Conservation (phyloP, 371 early-diverging fungal genomes). For the Mortierella sp. region DNA sequence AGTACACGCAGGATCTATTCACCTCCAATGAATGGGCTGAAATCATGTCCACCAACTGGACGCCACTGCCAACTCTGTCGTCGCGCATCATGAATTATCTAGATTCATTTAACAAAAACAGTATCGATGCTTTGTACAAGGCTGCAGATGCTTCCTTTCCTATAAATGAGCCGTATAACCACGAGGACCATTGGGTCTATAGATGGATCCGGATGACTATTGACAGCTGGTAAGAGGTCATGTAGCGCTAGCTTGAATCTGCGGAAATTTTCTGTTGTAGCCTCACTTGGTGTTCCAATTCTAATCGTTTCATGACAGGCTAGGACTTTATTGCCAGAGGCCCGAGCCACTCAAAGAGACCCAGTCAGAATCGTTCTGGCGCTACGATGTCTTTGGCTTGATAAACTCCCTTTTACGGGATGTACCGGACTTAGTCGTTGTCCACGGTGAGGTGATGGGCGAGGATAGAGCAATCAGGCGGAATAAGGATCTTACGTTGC, state of each 20-base stretch:
- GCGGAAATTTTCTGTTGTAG: neutral
- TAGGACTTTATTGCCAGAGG: neutral
- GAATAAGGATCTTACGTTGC: neutral
- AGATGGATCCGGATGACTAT: neutral
- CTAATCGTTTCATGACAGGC: neutral
- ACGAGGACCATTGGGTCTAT: neutral
- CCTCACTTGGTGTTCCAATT: neutral
- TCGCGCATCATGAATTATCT: conserved; percentile 5
- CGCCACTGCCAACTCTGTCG: conserved; percentile 7
- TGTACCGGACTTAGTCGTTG: neutral
- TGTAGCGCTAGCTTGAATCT: too few relatives aligned
- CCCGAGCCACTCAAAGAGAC: neutral
- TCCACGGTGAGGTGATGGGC: neutral
- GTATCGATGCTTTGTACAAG: conserved; percentile 10
- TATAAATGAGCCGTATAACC: conserved; percentile 3
- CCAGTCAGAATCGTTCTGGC: neutral
- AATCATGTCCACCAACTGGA: conserved; percentile 10
- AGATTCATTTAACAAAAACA: conserved; percentile 11
- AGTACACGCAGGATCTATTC: conserved; percentile 6
- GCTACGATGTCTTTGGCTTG: conserved; percentile 1
- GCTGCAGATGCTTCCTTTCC: conserved; percentile 15
- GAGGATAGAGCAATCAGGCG: neutral
- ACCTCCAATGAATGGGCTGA: conserved; percentile 13
- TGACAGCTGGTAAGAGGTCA: neutral
- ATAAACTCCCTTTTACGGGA: neutral